phyloP scores from a whole-genome alignment of 352 stramenopile genomes.

The Globisporangium solare region DNA sequence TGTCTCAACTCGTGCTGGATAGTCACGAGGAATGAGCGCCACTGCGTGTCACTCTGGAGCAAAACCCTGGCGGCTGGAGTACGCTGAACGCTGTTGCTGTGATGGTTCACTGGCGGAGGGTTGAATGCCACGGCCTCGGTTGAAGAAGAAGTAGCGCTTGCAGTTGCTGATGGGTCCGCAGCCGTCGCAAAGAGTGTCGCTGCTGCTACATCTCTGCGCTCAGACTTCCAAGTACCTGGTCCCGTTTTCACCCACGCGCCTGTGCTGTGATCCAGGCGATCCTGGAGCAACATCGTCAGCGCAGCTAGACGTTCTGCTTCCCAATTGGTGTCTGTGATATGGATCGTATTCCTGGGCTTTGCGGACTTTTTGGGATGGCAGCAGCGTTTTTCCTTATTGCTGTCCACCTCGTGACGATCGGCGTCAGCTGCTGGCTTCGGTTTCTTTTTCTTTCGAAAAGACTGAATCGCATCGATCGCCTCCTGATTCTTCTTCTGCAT shows the following conservation, averaged over 20 bases:
- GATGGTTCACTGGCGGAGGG: neutral
- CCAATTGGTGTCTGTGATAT: neutral
- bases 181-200: neutral
- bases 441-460: constrained; percentile 20
- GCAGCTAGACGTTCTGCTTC: neutral
- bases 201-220: constrained; percentile 1
- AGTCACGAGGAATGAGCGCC: constrained; percentile 19
- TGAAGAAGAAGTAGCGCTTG: neutral
- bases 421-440: neutral
- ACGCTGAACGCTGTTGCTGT: neutral
- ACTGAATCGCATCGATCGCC: constrained; percentile 29
- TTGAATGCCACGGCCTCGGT: constrained; percentile 13
- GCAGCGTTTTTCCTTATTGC: neutral
- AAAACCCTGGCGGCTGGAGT: constrained; percentile 10
- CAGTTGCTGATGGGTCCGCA: neutral
- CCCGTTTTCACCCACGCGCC: constrained; percentile 22
- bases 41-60: constrained; percentile 29
- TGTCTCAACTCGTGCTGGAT: constrained; percentile 11
- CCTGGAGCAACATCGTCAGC: neutral
- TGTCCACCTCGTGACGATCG: too few species aligned
- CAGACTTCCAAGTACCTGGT: constrained; percentile 20
- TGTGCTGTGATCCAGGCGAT: constrained; percentile 1
- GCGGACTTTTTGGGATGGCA: neutral
- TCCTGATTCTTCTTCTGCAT: constrained; percentile 28
- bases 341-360: neutral